These are phyloP conservation scores for Plasmodium cynomolgi DNA, from an alignment of 169 alveolate genomes.

Conservation along the genomic window DNA sequence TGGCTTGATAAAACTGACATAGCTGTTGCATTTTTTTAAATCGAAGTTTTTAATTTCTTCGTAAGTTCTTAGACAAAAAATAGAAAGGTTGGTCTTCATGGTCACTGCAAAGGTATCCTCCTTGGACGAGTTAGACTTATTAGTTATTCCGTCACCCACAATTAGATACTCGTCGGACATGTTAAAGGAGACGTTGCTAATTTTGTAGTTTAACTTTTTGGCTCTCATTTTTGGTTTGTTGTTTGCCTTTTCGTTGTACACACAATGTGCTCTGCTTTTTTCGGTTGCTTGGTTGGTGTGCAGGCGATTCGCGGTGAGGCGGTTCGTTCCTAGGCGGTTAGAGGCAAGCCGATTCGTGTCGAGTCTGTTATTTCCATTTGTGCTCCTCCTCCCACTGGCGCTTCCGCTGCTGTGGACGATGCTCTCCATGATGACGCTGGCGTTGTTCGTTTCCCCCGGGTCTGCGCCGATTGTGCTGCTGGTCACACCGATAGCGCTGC, in stretches of 20 bases:
- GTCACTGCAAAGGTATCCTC: slow-evolving; percentile 60
- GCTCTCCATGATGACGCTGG: background rate
- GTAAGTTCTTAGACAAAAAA: slow-evolving; percentile 23
- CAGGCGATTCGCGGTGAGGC: background rate
- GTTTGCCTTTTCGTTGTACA: slow-evolving; percentile 38
- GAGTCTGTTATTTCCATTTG: background rate
- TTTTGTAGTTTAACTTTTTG: slow-evolving; percentile 58
- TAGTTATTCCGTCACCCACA: slow-evolving; percentile 74
- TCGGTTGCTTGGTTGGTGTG: background rate
- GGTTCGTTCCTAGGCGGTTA: background rate
- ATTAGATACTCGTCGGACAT: slow-evolving; percentile 48
- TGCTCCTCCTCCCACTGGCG: background rate
- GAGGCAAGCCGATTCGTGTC: background rate
- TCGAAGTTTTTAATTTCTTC: slow-evolving; percentile 63
- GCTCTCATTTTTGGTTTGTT: slow-evolving; percentile 52
- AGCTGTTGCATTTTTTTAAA: slow-evolving; percentile 67
- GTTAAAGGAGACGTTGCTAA: slow-evolving; percentile 50
- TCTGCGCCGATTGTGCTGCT: background rate
- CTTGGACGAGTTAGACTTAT: slow-evolving; percentile 57
- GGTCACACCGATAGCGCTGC: too few species aligned
- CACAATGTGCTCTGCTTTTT: background rate
- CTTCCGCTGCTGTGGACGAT: background rate
- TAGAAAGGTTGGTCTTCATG: slow-evolving; percentile 60
- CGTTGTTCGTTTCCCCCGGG: background rate
- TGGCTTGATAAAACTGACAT: slow-evolving; percentile 62